These are phyloP conservation scores for Boletus semigastroideus DNA, from an alignment of 1,284 basidiomycete species.

Conservation along the genomic window DNA sequence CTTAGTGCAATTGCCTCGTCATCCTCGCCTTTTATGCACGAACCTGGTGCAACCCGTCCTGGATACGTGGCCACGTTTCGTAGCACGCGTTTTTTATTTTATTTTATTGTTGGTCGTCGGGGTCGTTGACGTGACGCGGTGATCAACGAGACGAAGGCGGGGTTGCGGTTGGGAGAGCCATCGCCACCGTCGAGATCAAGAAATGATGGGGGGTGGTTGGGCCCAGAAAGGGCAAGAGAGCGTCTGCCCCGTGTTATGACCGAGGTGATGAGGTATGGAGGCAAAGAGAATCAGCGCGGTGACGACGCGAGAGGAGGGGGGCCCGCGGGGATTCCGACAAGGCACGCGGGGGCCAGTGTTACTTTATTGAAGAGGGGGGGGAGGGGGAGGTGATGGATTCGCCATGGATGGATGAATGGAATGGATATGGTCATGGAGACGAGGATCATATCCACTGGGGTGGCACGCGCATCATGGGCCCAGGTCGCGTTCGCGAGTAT, in stretches of 20 bases:
- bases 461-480: too few relatives aligned
- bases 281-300: neutral
- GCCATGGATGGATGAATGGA: neutral
- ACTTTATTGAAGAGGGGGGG: too few relatives aligned
- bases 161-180: slow-evolving; percentile 1
- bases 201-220: neutral
- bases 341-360: too few relatives aligned
- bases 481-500: too few relatives aligned
- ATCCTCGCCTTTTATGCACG: slow-evolving; percentile 17
- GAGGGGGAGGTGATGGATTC: neutral
- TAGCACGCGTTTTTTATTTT: neutral
- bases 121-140: slow-evolving; percentile 11
- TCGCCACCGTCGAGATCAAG: slow-evolving; percentile 2
- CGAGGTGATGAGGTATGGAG: slow-evolving; percentile 8
- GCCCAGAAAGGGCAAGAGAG: slow-evolving; percentile 1
- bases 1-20: slow-evolving; percentile 20
- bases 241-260: neutral
- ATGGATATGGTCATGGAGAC: too few relatives aligned
- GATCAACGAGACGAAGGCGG: slow-evolving; percentile 13
- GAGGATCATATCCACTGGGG: too few relatives aligned
- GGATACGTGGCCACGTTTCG: neutral
- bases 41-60: slow-evolving; percentile 19
- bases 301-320: too few relatives aligned
- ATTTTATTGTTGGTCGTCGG: neutral
- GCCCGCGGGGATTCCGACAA: too few relatives aligned